These are phyloP conservation scores for Silene latifolia DNA, from an alignment of 148 eudicot species.

Conservation along the genomic window DNA sequence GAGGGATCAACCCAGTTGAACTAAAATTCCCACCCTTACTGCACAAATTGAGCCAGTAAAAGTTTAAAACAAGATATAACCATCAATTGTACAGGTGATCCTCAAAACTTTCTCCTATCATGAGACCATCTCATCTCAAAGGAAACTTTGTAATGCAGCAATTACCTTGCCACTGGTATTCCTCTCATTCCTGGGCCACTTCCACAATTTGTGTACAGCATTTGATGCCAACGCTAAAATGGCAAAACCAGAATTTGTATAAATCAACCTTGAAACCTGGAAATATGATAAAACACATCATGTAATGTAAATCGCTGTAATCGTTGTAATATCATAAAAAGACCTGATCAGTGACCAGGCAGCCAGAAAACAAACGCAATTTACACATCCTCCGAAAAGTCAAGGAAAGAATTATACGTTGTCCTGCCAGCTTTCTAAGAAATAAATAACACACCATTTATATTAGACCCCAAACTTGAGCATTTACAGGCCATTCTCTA, in stretches of 20 bases:
- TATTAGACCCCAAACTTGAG: too few relatives aligned
- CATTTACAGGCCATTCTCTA: too few relatives aligned
- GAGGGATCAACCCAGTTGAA: background rate
- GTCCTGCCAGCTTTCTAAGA: too few relatives aligned
- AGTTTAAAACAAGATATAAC: too few relatives aligned
- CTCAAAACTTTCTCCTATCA: too few relatives aligned
- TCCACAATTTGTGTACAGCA: constrained; percentile 86
- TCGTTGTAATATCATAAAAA: background rate
- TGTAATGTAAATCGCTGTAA: background rate
- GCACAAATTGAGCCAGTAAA: too few relatives aligned
- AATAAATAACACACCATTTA: too few relatives aligned
- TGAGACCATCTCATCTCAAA: background rate
- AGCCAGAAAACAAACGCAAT: background rate
- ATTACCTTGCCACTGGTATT: constrained; percentile 61
- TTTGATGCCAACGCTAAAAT: constrained; percentile 71
- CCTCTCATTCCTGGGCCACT: constrained; percentile 77
- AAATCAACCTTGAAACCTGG: constrained; percentile 77
- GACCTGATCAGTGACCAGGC: background rate
- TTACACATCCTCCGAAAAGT: background rate
- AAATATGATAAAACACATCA: constrained; percentile 10
- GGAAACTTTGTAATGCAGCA: background rate
- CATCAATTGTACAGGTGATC: too few relatives aligned
- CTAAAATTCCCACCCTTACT: too few relatives aligned
- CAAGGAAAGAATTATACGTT: background rate
- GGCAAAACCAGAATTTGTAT: constrained; percentile 78